Evolutionary conservation across 2,329 filamentous ascomycete species (phyloP), one percentile per base, ranked within the genome.

Genomic region (Calycina herbarum): DNA sequence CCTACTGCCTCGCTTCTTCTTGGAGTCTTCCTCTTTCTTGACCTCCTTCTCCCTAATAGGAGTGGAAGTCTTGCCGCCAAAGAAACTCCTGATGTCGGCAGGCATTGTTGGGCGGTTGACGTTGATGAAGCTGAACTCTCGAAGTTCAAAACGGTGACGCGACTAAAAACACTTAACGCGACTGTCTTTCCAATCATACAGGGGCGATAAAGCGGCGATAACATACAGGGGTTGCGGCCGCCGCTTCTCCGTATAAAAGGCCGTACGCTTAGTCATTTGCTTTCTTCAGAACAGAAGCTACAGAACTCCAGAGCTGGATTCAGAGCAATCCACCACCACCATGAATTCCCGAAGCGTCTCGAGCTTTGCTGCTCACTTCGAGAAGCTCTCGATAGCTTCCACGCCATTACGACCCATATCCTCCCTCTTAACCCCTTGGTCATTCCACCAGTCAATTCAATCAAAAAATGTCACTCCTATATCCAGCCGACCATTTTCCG

Each of bases 81-180:
- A 97, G 79, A 97, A 98, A 73, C 84, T 93, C 75, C 94, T 86
- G 74, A 97, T 98, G 79, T 98, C 94, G 68, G 71, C 92, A 63
- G 93, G 87, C 93, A 97, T 96, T 96, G 56, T 58, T 73, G 64
- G 40, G 35, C 48, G 10, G 20, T 20, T 51, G 42, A 20, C 29
- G 10, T 20, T 54, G 42, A 24, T 40, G 48, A 29, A 35, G 51
- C 27, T 33, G 42, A 51, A 17, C n/a, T 33, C 40, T 31, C 59
- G 27, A 27, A 51, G 20, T 17, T 35, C 24, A 56, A 48, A 31
- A 11, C 56, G 45, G 59, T 51, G 57, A 35, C 45, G 57, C 33
- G 40, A 31, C 56, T 31, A 35, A 35, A 51, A 54, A 38, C 61
- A 62, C 61, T 62, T 63, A 31, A 61, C 57, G 61, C 58, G 48